A percentile compares a stretch with the other conserved stretches of the same genome.
These are phyloP conservation scores for Discostella pseudostelligera DNA, from an alignment of 108 stramenopile genomes.

Conservation along the genomic window DNA sequence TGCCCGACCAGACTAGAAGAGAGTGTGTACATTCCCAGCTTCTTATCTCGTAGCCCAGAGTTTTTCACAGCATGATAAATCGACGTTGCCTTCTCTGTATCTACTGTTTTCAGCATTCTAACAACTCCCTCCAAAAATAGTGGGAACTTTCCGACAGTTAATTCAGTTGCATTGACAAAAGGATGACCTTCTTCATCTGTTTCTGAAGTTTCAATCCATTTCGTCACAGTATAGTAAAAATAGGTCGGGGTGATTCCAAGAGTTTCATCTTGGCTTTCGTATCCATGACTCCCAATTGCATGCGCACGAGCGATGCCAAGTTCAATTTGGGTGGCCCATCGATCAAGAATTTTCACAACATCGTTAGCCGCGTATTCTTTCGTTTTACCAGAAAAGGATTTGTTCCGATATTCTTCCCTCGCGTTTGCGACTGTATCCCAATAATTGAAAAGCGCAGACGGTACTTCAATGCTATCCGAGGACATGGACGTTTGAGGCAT, in stretches of 20 bases:
- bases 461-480: slow-evolving; percentile 46
- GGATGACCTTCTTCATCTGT: slow-evolving; percentile 68
- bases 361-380: slow-evolving; percentile 51
- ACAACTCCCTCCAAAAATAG: slow-evolving; percentile 92
- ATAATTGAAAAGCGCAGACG: slow-evolving; percentile 83
- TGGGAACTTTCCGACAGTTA: slow-evolving; percentile 87
- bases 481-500: slow-evolving; percentile 60
- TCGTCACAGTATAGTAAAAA: slow-evolving; percentile 83
- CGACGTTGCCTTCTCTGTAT: slow-evolving; percentile 65
- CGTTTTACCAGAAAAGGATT: slow-evolving; percentile 84
- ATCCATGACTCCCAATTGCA: slow-evolving; percentile 76
- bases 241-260: slow-evolving; percentile 83
- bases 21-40: slow-evolving; percentile 86
- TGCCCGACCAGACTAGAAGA: slow-evolving; percentile 88
- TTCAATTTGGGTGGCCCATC: slow-evolving; percentile 76
- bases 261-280: slow-evolving; percentile 75
- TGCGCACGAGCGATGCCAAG: slow-evolving; percentile 76
- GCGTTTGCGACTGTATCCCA: slow-evolving; percentile 88
- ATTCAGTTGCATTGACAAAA: slow-evolving; percentile 72
- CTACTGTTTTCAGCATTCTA: slow-evolving; percentile 84
- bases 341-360: slow-evolving; percentile 59
- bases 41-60: slow-evolving; percentile 85
- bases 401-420: slow-evolving; percentile 83
- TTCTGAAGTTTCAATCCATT: slow-evolving; percentile 60
- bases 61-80: slow-evolving; percentile 77